Percentiles rank a stretch among this genome's conserved stretches.
Evolutionary conservation across 495 filamentous ascomycete genomes (phyloP).

Genomic region (Daldinia childiae): DNA sequence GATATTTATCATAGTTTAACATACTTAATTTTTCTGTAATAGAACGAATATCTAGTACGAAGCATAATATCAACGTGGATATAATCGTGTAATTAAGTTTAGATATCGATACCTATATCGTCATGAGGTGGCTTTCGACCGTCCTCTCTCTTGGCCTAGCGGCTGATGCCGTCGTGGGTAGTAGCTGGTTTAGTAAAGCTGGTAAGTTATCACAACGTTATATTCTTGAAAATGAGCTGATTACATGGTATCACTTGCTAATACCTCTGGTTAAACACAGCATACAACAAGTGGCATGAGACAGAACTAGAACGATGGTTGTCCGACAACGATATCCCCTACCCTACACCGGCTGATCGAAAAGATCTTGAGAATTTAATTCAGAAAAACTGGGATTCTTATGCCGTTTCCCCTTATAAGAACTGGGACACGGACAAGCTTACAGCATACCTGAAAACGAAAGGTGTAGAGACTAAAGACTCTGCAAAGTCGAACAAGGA

Average conservation of each 20-base stretch:
- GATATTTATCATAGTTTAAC: constrained; percentile 7
- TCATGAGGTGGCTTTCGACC: constrained; percentile 79
- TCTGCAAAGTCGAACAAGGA: constrained; percentile 71
- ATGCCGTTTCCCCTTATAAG: constrained; percentile 72
- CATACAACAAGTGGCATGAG: constrained; percentile 99
- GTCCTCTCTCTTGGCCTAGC: constrained; percentile 76
- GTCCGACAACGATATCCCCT: constrained; percentile 89
- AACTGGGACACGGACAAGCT: constrained; percentile 75
- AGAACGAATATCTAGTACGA: background rate
- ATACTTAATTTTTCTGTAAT: background rate
- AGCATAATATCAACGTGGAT: background rate
- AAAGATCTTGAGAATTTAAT: constrained; percentile 85
- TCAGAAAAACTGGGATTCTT: constrained; percentile 85
- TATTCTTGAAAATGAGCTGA: background rate
- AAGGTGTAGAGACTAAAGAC: constrained; percentile 73
- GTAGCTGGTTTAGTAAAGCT: constrained; percentile 83
- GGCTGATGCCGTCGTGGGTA: constrained; percentile 72
- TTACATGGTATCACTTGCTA: background rate
- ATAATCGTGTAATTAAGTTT: background rate
- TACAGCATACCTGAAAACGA: constrained; percentile 68
- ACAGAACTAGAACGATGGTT: constrained; percentile 98
- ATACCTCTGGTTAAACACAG: constrained; percentile 53
- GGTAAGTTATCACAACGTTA: constrained; percentile 61
- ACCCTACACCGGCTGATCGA: constrained; percentile 84
- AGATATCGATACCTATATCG: constrained; percentile 24